These are phyloP conservation scores for Nicotiana knightiana DNA, from an alignment of 257 asterid species.

Conservation along the genomic window DNA sequence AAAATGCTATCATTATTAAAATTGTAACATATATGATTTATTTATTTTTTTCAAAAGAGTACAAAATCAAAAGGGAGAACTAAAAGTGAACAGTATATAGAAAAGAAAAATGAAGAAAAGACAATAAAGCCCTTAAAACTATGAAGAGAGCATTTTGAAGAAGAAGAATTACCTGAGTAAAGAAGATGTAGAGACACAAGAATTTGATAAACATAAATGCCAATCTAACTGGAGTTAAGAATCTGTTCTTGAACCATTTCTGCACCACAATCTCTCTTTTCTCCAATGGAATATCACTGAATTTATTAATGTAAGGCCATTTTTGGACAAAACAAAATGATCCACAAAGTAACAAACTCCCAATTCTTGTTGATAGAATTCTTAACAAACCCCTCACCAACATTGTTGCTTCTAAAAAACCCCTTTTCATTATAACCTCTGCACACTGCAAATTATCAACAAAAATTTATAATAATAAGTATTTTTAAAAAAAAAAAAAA, in stretches of 20 bases:
- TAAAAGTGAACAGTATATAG: too few species aligned
- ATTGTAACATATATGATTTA: too few species aligned
- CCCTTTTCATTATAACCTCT: slow-evolving; percentile 43
- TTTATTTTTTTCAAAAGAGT: too few species aligned
- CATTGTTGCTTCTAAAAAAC: slow-evolving; percentile 35
- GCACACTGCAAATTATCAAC: slow-evolving; percentile 42
- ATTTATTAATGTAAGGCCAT: slow-evolving; percentile 62
- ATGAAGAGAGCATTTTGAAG: background rate
- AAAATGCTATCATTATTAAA: too few species aligned
- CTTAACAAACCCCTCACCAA: slow-evolving; percentile 38
- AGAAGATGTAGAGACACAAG: slow-evolving; percentile 52
- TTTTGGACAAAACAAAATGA: slow-evolving; percentile 23
- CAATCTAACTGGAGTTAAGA: slow-evolving; percentile 66
- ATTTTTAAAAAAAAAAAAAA: too few species aligned
- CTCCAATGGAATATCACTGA: slow-evolving; percentile 45
- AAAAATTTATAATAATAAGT: too few species aligned
- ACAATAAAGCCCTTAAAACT: background rate
- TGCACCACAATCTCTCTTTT: slow-evolving; percentile 61
- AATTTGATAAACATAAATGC: slow-evolving; percentile 66
- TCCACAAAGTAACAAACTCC: slow-evolving; percentile 66
- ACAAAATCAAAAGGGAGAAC: too few species aligned
- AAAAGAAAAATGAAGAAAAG: background rate
- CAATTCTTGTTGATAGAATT: slow-evolving; percentile 58
- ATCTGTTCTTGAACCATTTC: slow-evolving; percentile 44
- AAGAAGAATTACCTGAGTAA: slow-evolving; percentile 44